A percentile compares a stretch with the other conserved stretches of the same genome.
These are phyloP conservation scores for Plasmopara viticola DNA, from an alignment of 352 stramenopile genomes.

Conservation along the genomic window DNA sequence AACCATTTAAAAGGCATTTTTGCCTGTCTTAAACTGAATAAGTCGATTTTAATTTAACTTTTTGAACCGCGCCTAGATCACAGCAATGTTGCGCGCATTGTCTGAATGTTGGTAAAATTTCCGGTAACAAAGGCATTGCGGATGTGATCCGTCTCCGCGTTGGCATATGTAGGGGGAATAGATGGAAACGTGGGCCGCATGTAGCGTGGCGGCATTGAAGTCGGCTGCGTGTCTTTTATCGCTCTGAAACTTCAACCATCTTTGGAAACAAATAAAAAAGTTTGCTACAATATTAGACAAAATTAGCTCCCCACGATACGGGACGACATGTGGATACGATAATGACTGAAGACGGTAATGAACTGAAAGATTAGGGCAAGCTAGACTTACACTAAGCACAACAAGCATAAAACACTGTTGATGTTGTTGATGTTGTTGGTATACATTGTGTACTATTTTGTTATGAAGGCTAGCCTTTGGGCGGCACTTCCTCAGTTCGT, in stretches of 20 bases:
- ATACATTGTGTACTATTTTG: too few relatives aligned
- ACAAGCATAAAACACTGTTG: too few relatives aligned
- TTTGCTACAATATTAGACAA: not conserved
- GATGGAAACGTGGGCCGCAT: slow-evolving; percentile 82
- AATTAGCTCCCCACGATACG: not conserved
- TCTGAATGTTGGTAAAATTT: slow-evolving; percentile 66
- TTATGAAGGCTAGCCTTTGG: too few relatives aligned
- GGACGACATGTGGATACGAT: too few relatives aligned
- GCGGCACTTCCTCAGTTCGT: not conserved
- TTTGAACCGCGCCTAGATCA: slow-evolving; percentile 63
- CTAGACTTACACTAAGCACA: too few relatives aligned
- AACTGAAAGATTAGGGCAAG: too few relatives aligned
- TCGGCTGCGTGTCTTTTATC: slow-evolving; percentile 6
- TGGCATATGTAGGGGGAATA: slow-evolving; percentile 73
- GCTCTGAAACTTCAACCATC: slow-evolving; percentile 8
- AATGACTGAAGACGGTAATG: too few relatives aligned
- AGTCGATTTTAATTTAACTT: slow-evolving; percentile 76
- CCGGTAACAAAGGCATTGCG: slow-evolving; percentile 59
- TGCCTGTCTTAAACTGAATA: slow-evolving; percentile 25
- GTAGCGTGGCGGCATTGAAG: slow-evolving; percentile 52
- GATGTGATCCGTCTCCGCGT: slow-evolving; percentile 70
- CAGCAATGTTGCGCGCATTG: slow-evolving; percentile 51
- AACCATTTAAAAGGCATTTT: slow-evolving; percentile 58
- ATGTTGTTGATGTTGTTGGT: too few relatives aligned
- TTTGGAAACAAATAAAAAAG: not conserved